Percentiles rank a stretch among this genome's conserved stretches.
Evolutionary conservation across 306 rosid species (phyloP).

Genomic region (Castanea crenata): DNA sequence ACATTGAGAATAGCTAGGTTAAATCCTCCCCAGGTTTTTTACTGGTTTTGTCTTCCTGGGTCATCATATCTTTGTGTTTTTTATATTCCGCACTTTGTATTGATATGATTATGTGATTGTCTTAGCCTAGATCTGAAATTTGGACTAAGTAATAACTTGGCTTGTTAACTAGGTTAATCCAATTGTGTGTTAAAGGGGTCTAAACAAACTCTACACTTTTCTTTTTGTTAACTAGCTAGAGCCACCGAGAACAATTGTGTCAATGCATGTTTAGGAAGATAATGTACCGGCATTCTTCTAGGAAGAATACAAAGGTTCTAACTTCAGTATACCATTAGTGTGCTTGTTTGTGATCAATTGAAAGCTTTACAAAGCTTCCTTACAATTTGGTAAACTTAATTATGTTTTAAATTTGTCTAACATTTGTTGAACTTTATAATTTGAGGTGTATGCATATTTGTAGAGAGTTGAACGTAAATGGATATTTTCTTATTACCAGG

Average conservation of each 20-base stretch:
- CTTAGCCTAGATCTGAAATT: too few species aligned
- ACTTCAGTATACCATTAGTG: background rate
- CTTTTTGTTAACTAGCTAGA: background rate
- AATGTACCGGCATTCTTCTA: background rate
- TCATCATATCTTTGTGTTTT: too few species aligned
- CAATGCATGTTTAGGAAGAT: background rate
- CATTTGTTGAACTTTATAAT: background rate
- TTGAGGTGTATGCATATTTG: background rate
- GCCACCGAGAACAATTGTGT: background rate
- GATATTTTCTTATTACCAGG: slow-evolving; percentile 50
- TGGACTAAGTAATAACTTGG: too few species aligned
- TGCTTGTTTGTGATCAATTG: background rate
- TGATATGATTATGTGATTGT: too few species aligned
- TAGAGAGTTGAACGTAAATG: slow-evolving; percentile 7
- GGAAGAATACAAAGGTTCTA: background rate
- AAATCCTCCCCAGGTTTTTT: too few species aligned
- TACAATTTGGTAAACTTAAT: background rate
- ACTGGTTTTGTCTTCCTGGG: too few species aligned
- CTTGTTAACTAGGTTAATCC: too few species aligned
- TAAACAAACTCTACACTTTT: too few species aligned
- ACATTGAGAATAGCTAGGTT: too few species aligned
- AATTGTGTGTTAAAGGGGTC: too few species aligned
- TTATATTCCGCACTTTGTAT: too few species aligned
- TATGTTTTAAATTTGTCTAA: slow-evolving; percentile 5
- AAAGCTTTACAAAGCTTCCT: background rate